These are phyloP conservation scores for Aureoboletus auriporus DNA, from an alignment of 768 basidiomycete genomes.

Conservation along the genomic window DNA sequence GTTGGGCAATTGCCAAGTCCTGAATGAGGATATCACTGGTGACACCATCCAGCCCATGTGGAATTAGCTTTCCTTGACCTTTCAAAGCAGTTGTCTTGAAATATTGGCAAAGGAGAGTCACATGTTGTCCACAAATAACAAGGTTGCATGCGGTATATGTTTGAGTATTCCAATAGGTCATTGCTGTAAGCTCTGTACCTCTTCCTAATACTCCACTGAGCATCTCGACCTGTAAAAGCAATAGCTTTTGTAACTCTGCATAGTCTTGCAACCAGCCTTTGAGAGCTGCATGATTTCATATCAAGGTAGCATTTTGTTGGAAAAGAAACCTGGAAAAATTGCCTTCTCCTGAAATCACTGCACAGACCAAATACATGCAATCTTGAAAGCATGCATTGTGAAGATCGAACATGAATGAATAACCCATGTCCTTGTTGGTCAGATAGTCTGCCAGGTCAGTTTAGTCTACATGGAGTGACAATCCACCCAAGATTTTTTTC, in stretches of 20 bases:
- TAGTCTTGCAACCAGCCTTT: constrained; percentile 5
- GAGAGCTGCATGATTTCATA: background rate
- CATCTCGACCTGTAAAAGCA: constrained; percentile 3
- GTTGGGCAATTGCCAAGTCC: background rate
- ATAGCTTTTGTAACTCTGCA: constrained; percentile 3
- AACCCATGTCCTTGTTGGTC: background rate
- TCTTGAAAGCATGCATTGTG: no score
- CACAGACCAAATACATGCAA: no score
- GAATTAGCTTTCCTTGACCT: background rate
- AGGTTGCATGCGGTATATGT: constrained; percentile 1
- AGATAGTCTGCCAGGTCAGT: background rate
- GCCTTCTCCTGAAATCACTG: no score
- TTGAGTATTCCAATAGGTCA: background rate
- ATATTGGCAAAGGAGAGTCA: background rate
- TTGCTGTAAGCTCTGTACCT: constrained; percentile 1
- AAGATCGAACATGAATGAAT: background rate
- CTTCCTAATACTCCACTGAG: constrained; percentile 13
- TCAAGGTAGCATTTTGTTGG: accelerated
- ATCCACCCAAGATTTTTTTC: background rate
- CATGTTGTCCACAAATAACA: background rate
- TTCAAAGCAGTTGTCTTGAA: background rate
- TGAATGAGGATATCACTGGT: background rate
- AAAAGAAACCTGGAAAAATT: background rate
- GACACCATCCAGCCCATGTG: background rate
- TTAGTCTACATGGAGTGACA: background rate